These are phyloP conservation scores for Brachypodium distachyon DNA, from an alignment of 202 grass and related monocot species.

Conservation along the genomic window DNA sequence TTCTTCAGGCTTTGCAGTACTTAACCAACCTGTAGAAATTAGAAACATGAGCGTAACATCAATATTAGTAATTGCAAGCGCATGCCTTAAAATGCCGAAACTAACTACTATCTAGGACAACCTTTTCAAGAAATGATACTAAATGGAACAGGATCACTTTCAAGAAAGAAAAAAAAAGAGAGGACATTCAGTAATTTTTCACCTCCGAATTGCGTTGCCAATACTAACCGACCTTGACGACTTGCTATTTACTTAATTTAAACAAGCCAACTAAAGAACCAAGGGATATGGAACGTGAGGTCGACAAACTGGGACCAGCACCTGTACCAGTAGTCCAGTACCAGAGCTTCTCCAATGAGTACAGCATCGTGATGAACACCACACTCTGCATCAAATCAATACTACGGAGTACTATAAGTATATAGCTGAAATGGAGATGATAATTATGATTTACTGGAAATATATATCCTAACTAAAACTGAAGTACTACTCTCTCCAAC, in stretches of 20 bases:
- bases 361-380: slow-evolving; percentile 59
- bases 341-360: no score
- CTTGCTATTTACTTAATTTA: no score
- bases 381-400: slow-evolving; percentile 62
- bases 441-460: neutral
- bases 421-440: slow-evolving; percentile 7
- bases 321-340: slow-evolving; percentile 87
- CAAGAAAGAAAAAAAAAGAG: neutral
- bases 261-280: no score
- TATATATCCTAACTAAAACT: neutral
- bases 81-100: neutral
- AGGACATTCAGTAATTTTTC: neutral
- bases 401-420: slow-evolving; percentile 24
- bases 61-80: no score
- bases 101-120: neutral
- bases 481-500: no score
- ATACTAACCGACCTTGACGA: no score
- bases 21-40: neutral
- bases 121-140: neutral
- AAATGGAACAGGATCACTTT: neutral
- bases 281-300: slow-evolving; percentile 92
- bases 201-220: neutral
- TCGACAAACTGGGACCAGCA: slow-evolving; percentile 87
- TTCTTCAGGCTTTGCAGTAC: neutral
- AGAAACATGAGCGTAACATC: no score